Base-by-base conservation (phyloP, 108 stramenopile genomes). In the Stephanodiscus minutulus region DNA sequence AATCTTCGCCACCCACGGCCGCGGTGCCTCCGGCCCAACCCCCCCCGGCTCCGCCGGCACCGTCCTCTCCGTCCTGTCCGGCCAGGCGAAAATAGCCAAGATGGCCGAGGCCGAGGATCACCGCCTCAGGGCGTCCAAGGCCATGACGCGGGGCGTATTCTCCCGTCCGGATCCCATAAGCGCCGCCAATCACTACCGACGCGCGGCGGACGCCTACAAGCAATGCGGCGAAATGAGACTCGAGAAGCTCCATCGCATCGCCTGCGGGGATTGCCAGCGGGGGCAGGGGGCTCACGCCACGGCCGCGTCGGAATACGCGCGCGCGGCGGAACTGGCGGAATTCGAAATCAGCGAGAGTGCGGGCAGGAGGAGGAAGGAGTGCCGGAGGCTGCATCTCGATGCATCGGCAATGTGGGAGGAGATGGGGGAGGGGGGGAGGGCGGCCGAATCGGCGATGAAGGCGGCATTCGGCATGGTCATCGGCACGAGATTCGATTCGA, bases 141-240 rank as follows among this genome's bases (percentile, higher is more conserved):
- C 86, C 28, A 90, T 92, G 88, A 83, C 86, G 20, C 69, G 79
- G 8, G 84, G 85, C 3, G 41, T 94, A 37, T 92, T 91, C 66
- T 73, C 79, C 27, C 68, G 64, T 46, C 84, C 91, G 25, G 93
- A 94, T 70, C 93, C 93, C 36, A 70, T 94, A 61, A 64, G 70
- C 25, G 93, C 91, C 9, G 86, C 77, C 8, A 91, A 83, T 15
- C 89, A 80, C 55, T 94, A 92, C 82, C 90, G 92, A 76, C 89
- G 93, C 25, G 93, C 93, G 25, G 93, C 93, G 21, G 93, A 94
- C 65, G 85, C 86, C 33, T 94, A 94, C 63, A 83, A 86, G 58
- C 52, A 62, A 22, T 90, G 87, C 55, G 87, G 88, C 12, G 89
- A 91, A 50, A 64, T 73, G 52, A 81, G 89, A 36, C 61, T 91